Evolutionary conservation across 306 rosid species (phyloP), one percentile per base, ranked within the genome.

Genomic region (Senna tora): DNA sequence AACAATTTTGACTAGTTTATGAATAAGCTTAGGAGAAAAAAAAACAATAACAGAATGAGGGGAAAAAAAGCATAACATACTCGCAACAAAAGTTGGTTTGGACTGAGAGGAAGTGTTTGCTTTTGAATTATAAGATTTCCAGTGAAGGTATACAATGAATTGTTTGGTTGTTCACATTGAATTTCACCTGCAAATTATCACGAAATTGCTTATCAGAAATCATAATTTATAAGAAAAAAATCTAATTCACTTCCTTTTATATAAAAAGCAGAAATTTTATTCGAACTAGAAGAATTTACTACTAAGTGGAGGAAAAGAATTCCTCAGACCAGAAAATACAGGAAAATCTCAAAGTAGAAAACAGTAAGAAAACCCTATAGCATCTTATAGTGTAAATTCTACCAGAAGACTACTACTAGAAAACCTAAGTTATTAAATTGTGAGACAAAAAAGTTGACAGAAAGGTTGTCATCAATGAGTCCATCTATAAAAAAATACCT

Each of bases 151-250:
- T 91, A 91, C 52, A 91, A 75, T 65, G 97, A 91, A 85, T 91
- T 91, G 84, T 91, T 91, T 46, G 97, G 97, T 25, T 91, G 97
- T 77, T 91, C 97, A 70, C 97, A 89, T 81, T 87, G 92, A 82
- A 91, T 79, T 87, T 91, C 97, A 75, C 96, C 97, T 91, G 87
- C 76, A 87, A 72, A 67, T 68, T 64, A 51, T n/a, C 14, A 75
- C 30, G 45, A 36, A 67, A 71, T 20, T 16, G n/a, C 13, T 21
- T 12, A 2, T 81, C 56, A 74, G 25, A 49, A 12, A 2, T 81
- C 61, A 74, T 20, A 49, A 65, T 39, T 33, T 33, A 60, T 16
- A 39, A 55, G 59, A 65, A 9, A 65, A 9, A 64, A 46, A 62
- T 49, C 19, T 51, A 73, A 36, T 69, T 50, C 67, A 16, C 50